Evolutionary conservation across 768 basidiomycete genomes (phyloP).

Genomic region (Amanita pallidorosea): DNA sequence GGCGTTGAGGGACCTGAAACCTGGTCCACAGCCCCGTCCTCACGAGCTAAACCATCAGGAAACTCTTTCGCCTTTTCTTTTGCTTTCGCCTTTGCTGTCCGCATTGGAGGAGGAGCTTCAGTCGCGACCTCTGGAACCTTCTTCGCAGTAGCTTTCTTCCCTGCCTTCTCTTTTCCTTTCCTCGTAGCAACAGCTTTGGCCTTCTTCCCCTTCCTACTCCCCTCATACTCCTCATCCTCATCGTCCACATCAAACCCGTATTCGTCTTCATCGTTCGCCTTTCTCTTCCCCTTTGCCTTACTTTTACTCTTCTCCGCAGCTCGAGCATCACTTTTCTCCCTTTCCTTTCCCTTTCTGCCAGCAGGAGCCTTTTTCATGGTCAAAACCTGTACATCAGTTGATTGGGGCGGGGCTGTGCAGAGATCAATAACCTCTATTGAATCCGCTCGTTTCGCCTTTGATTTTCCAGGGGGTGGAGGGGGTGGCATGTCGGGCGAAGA

Average conservation of each 20-base stretch:
- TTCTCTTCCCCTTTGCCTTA: constrained; percentile 10
- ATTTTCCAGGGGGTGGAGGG: not conserved
- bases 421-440: constrained; percentile 19
- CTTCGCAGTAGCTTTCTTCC: constrained; percentile 12
- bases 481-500: constrained; percentile 21
- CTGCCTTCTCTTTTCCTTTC: constrained; percentile 17
- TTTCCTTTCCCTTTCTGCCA: constrained; percentile 7
- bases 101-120: constrained; percentile 9
- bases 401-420: constrained; percentile 17
- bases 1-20: not conserved
- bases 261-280: constrained; percentile 9
- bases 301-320: constrained; percentile 14
- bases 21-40: constrained; percentile 20
- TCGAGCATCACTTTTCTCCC: constrained; percentile 14
- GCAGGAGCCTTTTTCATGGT: constrained; percentile 3
- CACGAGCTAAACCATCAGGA: constrained; percentile 25
- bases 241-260: not conserved
- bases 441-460: not conserved
- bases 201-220: constrained; percentile 8
- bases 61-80: constrained; percentile 22
- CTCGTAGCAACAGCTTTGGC: constrained; percentile 12
- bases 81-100: constrained; percentile 19
- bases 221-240: not conserved
- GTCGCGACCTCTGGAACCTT: constrained; percentile 16
- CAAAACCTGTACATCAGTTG: not conserved